Base-by-base conservation (phyloP, 1,139 yeast genomes). In the Zygoascus hellenicus region DNA sequence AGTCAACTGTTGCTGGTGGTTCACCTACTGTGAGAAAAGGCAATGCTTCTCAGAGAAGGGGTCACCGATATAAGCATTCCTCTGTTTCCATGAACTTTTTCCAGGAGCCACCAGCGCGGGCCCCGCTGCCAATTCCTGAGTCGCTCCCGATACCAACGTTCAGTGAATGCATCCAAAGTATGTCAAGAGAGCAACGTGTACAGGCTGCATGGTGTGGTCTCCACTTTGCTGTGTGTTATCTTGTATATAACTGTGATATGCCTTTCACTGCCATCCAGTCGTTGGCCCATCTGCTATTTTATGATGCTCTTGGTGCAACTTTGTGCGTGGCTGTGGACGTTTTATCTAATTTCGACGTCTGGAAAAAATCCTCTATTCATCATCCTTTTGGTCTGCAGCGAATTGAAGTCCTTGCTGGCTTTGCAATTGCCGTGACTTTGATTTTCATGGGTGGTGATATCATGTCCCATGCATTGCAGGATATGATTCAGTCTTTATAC, bases 71-170 rank as follows among this genome's bases (percentile, higher is more conserved):
- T 62, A 92, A 92, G 63, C 97, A 92, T 59, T 88, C 97, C 5
- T 88, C 97, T n/a, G 96, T 92, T 5, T 86, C 96, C 2, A 85
- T 92, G 92, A 92, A 92, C 63, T 77, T 90, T 62, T 92, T 92
- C 64, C 96, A 87, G 62, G 97, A 90, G 60, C 96, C 97, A 1
- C 83, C 89, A 6, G 81, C 80, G 13, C 71, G 81, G 38, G 81
- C 84, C 10, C 81, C 89, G 1, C 68, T 79, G 44, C 78, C 83
- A 45, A 76, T 89, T 31, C 95, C 96, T 0, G 82, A 83, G 42
- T 80, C 85, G 51, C 76, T 81, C 53, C 92, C 95, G 0, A 80
- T 89, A 0, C 98, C 98, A 0, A 83, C 79, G 16, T 60, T 76
- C 19, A 62, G 64, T 15, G 96, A 89, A 59, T 74, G 87, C 46